These are phyloP conservation scores for Cyberlindnera mrakii DNA, from an alignment of 805 yeast genomes.

Conservation along the genomic window DNA sequence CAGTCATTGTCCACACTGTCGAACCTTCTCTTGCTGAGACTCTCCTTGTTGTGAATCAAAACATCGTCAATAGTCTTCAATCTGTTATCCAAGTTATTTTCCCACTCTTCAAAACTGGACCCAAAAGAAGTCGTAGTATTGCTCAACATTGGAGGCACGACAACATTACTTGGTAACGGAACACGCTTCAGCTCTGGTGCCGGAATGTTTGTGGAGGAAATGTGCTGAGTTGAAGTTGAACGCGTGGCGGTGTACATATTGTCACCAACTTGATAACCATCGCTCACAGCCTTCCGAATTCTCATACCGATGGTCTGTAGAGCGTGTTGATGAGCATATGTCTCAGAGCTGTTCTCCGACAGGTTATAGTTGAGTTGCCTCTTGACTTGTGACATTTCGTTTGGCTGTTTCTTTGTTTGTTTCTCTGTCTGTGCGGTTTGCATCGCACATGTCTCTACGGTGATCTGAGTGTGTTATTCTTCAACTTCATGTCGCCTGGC, in stretches of 20 bases:
- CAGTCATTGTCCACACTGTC: conserved; percentile 23
- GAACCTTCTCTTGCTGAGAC: conserved; percentile 22
- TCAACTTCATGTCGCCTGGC: no score
- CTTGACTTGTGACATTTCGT: conserved; percentile 27
- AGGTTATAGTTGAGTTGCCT: conserved; percentile 28
- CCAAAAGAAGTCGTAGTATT: conserved; percentile 29
- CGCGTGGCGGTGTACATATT: conserved; percentile 9
- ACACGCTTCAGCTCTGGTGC: conserved; percentile 28
- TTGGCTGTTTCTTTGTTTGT: not conserved
- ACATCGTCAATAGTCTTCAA: conserved; percentile 27
- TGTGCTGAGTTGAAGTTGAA: conserved; percentile 7
- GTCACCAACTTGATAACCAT: conserved; percentile 42
- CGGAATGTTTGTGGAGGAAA: not conserved
- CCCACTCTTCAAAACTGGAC: conserved; percentile 36
- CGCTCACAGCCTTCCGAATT: conserved; percentile 58
- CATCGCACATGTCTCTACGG: not conserved
- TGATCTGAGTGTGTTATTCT: not conserved
- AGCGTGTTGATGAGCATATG: conserved; percentile 28
- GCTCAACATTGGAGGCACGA: conserved; percentile 29
- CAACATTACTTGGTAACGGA: conserved; percentile 27
- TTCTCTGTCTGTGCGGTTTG: not conserved
- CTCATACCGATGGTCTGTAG: conserved; percentile 64
- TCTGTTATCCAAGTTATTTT: conserved; percentile 29
- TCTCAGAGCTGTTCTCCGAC: conserved; percentile 22
- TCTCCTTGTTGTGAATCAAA: conserved; percentile 13